Percentiles rank a stretch among this genome's conserved stretches.
Evolutionary conservation across 2,329 filamentous ascomycete species (phyloP).

Genomic region (Penicillium vulpinum): DNA sequence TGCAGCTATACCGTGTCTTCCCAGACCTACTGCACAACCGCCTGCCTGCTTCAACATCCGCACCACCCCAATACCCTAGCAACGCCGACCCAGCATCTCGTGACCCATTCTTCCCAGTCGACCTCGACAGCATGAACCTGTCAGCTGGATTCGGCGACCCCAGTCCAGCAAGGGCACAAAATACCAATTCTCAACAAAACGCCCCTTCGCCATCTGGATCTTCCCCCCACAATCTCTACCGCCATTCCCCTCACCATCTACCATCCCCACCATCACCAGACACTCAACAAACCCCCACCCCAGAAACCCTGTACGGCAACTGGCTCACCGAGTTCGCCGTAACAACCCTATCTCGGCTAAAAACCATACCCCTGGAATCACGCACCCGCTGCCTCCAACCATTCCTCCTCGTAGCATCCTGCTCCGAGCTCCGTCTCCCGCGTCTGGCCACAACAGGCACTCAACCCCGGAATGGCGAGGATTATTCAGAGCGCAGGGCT

Average conservation of each 20-base stretch:
- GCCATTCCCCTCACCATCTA: conserved; percentile 19
- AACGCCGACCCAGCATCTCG: conserved; percentile 3
- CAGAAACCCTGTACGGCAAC: conserved; percentile 26
- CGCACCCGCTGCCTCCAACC: conserved; percentile 57
- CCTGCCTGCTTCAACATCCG: conserved; percentile 27
- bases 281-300: background rate
- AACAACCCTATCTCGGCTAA: conserved; percentile 52
- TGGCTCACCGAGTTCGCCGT: conserved; percentile 55
- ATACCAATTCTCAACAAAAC: background rate
- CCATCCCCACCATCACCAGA: conserved; percentile 1
- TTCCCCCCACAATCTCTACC: conserved; percentile 11
- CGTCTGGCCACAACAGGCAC: conserved; percentile 24
- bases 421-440: conserved; percentile 53
- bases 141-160: conserved; percentile 19
- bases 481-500: conserved; percentile 11
- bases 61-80: conserved; percentile 1
- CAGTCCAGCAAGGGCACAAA: background rate
- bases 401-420: conserved; percentile 53
- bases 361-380: conserved; percentile 53
- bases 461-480: background rate
- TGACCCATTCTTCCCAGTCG: conserved; percentile 25
- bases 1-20: conserved; percentile 58
- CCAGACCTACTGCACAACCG: conserved; percentile 52
- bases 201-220: conserved; percentile 1
- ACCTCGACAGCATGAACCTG: conserved; percentile 26